Conservation (phyloP, 257 asterid species). For the Plantago elongata region DNA sequence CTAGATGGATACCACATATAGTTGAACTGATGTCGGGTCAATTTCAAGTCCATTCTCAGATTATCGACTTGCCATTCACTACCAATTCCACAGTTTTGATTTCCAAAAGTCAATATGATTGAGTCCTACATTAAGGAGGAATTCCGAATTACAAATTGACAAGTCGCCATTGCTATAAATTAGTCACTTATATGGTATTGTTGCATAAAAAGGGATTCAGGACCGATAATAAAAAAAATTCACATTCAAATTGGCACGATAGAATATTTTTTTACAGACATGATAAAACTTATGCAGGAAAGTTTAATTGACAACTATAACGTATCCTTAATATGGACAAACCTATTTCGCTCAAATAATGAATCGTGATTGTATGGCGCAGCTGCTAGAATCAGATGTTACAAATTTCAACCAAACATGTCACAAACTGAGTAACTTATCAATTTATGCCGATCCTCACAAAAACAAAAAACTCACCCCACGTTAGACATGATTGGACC, state of each 20-base stretch:
- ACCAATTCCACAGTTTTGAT: slow-evolving; percentile 23
- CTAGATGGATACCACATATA: slow-evolving; percentile 38
- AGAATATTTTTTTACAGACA: not conserved
- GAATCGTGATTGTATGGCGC: too few species aligned
- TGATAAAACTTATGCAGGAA: not conserved
- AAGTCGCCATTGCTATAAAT: not conserved
- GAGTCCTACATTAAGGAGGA: slow-evolving; percentile 3
- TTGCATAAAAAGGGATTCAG: not conserved
- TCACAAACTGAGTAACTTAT: too few species aligned
- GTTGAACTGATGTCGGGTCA: slow-evolving; percentile 37
- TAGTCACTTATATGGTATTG: not conserved
- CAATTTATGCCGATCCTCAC: too few species aligned
- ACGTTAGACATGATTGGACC: too few species aligned
- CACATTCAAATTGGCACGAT: not conserved
- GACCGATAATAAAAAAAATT: not conserved
- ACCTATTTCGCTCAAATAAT: too few species aligned
- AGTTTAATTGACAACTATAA: too few species aligned
- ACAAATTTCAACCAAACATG: too few species aligned
- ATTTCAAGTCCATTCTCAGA: slow-evolving; percentile 24
- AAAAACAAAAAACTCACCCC: too few species aligned
- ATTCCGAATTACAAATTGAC: not conserved
- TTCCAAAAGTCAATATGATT: slow-evolving; percentile 2
- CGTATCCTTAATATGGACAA: too few species aligned
- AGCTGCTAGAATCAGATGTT: too few species aligned
- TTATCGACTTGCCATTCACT: slow-evolving; percentile 25